A percentile compares a stretch with the other conserved stretches of the same genome.
These are phyloP conservation scores for Eucalyptus erythrocorys DNA, from an alignment of 345 rosid species.

Conservation along the genomic window DNA sequence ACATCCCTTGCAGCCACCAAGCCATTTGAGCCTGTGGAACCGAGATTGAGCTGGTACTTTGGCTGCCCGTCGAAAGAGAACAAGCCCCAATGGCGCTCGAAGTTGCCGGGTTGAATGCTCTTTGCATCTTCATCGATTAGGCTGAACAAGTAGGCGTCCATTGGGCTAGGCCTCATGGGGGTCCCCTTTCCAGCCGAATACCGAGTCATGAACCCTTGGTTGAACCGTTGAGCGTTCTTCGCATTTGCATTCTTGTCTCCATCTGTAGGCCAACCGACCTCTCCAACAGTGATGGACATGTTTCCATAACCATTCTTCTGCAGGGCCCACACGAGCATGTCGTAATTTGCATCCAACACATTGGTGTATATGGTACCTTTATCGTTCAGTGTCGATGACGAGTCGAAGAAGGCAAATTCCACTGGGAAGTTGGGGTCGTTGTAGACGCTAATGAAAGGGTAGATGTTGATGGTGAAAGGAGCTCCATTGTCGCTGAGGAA, in stretches of 20 bases:
- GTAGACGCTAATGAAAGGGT: constrained; percentile 89
- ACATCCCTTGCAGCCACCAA: constrained; percentile 51
- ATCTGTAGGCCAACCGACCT: constrained; percentile 96
- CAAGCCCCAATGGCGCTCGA: constrained; percentile 94
- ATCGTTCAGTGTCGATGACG: constrained; percentile 44
- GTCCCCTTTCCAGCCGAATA: constrained; percentile 72
- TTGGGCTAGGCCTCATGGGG: constrained; percentile 60
- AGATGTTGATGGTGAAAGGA: constrained; percentile 82
- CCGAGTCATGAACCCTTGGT: constrained; percentile 77
- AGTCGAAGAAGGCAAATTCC: constrained; percentile 80
- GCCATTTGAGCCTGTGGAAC: constrained; percentile 58
- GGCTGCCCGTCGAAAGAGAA: constrained; percentile 60
- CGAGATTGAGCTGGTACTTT: constrained; percentile 65
- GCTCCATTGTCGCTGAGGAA: constrained; percentile 49
- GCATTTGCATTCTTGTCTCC: constrained; percentile 66
- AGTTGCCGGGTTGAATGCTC: constrained; percentile 79
- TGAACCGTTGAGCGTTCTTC: constrained; percentile 61
- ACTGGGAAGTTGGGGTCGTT: constrained; percentile 59
- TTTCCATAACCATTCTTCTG: constrained; percentile 74
- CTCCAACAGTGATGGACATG: constrained; percentile 74
- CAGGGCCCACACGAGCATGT: constrained; percentile 76
- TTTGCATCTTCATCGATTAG: constrained; percentile 83
- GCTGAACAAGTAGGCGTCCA: constrained; percentile 68
- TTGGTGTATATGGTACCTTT: constrained; percentile 56
- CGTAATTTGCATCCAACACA: constrained; percentile 82